Base-by-base conservation (phyloP, 352 stramenopile species). In the Phytophthora niederhauseri region DNA sequence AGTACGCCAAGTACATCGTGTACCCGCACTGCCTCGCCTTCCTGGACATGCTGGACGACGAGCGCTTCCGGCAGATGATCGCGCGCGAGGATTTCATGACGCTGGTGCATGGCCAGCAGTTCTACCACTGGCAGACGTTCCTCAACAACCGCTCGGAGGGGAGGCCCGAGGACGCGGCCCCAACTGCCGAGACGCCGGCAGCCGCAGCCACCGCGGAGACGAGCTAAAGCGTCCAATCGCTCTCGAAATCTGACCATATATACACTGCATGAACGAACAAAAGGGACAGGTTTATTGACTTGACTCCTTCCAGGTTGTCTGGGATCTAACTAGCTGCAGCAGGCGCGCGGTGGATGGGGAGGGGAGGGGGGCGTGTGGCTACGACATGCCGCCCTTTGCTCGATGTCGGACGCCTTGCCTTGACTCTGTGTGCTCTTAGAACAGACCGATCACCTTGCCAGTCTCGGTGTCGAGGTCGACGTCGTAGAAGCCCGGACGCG, bases 401-500 rank as follows among this genome's bases (percentile, higher is more conserved):
- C 51, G 22, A 50, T 26, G 45, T 68, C 56, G 28, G 34, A 56
- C 50, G 31, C 53, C 20, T 45, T 38, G 9, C 6, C 28, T 36
- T 17, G 14, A 26, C 24, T 26, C 24, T 5, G 9, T 48, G 22
- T 51, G 12, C 38, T 20, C 50, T 82, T 84, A 94, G 70, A 94
- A 99, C 22, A 99, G 81, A 30, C 98, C 98, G 59, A 99, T 94
- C 14, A 99, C 97, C 65, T 98, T 94, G 66, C 98, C 98, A 22
- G 98, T 94, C 41, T 95, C 76, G 57, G 84, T 80, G 70, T 99
- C 90, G 26, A 99, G 82, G 77, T 99, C 98, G 8, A 99, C 96
- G 77, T 99, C 97, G 73, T 99, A 98, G 81, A 99, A 99, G 63
- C 97, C 97, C 19, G 98, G 98, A 38, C 97, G 85, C 14, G 97